Evolutionary conservation across 1,284 basidiomycete genomes (phyloP).

Genomic region (Puccinia hordei): DNA sequence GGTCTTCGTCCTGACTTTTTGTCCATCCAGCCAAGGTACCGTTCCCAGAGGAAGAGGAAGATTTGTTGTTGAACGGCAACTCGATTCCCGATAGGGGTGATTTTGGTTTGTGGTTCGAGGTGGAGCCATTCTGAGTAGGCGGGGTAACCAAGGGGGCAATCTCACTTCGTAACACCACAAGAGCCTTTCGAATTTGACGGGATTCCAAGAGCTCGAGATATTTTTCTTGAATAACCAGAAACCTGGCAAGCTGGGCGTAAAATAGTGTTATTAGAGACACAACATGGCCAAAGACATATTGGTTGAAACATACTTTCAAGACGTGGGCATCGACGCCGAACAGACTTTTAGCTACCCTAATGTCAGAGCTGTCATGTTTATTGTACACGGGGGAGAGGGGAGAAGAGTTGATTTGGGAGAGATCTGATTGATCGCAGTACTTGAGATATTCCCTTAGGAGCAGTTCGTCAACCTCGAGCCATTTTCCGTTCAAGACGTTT

Average conservation of each 20-base stretch:
- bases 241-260: constrained; percentile 70
- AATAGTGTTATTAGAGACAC: neutral
- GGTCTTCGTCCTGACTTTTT: constrained; percentile 34
- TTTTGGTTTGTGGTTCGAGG: constrained; percentile 78
- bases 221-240: constrained; percentile 89
- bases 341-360: constrained; percentile 71
- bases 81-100: constrained; percentile 26
- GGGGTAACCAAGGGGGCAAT: constrained; percentile 67
- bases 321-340: constrained; percentile 65
- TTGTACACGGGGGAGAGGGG: neutral
- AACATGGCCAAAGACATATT: too few relatives aligned
- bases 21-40: constrained; percentile 1
- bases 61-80: constrained; percentile 11
- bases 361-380: constrained; percentile 55
- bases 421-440: neutral
- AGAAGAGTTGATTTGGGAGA: neutral
- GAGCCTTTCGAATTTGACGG: constrained; percentile 75
- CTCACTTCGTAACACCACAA: constrained; percentile 82
- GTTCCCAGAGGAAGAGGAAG: neutral
- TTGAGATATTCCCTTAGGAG: constrained; percentile 62
- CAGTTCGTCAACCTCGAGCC: constrained; percentile 76
- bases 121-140: neutral
- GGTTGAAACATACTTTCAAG: constrained; percentile 54
- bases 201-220: constrained; percentile 91
- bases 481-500: constrained; percentile 78